These are phyloP conservation scores for Solanum chiquidenum DNA, from an alignment of 257 asterid genomes.

Conservation along the genomic window DNA sequence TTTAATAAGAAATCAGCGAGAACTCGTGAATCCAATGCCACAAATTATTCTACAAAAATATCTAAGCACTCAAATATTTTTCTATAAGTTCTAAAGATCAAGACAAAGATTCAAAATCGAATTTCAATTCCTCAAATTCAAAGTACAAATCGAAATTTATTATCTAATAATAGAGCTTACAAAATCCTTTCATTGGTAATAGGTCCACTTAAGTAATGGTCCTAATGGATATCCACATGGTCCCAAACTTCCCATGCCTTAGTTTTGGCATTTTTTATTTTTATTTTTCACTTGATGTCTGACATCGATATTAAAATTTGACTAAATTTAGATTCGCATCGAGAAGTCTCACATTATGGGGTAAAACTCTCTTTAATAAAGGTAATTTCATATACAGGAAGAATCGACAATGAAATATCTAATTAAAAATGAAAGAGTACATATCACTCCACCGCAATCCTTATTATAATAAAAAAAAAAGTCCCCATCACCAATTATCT, in stretches of 20 bases:
- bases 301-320: too few relatives aligned
- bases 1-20: neutral
- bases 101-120: neutral
- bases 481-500: neutral
- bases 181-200: neutral
- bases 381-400: too few relatives aligned
- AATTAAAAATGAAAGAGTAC: too few relatives aligned
- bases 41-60: neutral
- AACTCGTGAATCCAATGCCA: neutral
- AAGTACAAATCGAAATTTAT: neutral
- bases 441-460: accelerated
- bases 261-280: neutral
- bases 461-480: too few relatives aligned
- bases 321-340: accelerated
- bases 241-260: neutral
- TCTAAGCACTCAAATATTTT: neutral
- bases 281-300: neutral
- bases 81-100: neutral
- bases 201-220: neutral
- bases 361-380: too few relatives aligned
- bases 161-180: neutral
- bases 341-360: accelerated
- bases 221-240: neutral
- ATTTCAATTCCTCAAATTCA: neutral
- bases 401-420: accelerated